Evolutionary conservation across 2,329 filamentous ascomycete genomes (phyloP).

Genomic region (Xylaria sp.): DNA sequence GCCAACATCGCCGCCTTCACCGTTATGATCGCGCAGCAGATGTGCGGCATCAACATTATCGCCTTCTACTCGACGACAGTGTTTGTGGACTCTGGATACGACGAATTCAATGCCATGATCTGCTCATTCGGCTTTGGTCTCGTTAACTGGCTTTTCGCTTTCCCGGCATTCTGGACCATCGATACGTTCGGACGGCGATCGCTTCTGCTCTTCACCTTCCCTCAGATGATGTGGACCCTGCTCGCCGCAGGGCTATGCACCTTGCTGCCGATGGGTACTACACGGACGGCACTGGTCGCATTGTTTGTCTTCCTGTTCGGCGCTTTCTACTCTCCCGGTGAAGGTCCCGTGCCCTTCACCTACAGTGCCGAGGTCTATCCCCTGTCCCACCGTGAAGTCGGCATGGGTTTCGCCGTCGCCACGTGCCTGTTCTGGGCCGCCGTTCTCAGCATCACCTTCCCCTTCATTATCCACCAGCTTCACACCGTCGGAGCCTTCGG

Average conservation of each 20-base stretch:
- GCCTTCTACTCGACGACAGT: conserved; percentile 74
- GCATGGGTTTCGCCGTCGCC: conserved; percentile 71
- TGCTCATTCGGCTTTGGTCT: conserved; percentile 68
- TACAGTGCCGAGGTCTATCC: conserved; percentile 73
- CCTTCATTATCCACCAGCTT: conserved; percentile 53
- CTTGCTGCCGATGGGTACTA: conserved; percentile 42
- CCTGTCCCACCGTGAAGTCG: conserved; percentile 70
- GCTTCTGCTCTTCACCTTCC: conserved; percentile 67
- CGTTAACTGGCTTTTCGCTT: conserved; percentile 68
- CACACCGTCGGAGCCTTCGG: conserved; percentile 50
- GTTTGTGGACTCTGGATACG: conserved; percentile 60
- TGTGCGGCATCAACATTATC: conserved; percentile 73
- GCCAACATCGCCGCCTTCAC: conserved; percentile 77
- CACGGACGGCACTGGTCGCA: conserved; percentile 51
- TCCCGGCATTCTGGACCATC: conserved; percentile 67
- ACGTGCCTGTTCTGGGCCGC: conserved; percentile 65
- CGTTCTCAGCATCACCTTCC: conserved; percentile 66
- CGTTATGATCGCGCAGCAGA: conserved; percentile 79
- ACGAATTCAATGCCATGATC: conserved; percentile 57
- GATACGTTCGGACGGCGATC: conserved; percentile 67
- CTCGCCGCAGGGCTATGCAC: conserved; percentile 64
- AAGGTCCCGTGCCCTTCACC: conserved; percentile 69
- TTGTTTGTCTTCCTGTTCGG: conserved; percentile 64
- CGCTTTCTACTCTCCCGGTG: conserved; percentile 65
- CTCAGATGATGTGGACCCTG: conserved; percentile 69